Percentiles rank a stretch among this genome's conserved stretches.
Conservation (phyloP, 2,329 filamentous ascomycete species). For the Colletotrichum camelliae region DNA sequence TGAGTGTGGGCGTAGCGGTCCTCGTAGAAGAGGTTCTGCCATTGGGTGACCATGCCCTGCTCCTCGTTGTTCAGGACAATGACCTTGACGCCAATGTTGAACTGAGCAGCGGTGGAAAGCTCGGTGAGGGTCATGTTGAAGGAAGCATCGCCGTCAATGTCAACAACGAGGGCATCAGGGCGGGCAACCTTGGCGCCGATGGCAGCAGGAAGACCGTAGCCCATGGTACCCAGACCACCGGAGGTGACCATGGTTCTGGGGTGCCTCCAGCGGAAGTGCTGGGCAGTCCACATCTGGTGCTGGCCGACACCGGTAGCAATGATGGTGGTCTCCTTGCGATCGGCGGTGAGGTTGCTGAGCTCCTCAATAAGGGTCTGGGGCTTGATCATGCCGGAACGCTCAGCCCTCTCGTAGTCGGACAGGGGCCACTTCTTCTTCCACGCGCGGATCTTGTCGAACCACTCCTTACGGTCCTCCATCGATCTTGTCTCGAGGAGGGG, state of each 20-base stretch:
- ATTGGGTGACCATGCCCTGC: conserved; percentile 98
- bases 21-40: conserved; percentile 97
- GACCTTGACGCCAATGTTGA: conserved; percentile 95
- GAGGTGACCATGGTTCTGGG: conserved; percentile 96
- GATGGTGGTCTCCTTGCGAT: conserved; percentile 83
- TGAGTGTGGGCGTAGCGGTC: conserved; percentile 93
- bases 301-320: conserved; percentile 96
- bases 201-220: conserved; percentile 90
- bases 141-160: conserved; percentile 98
- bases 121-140: conserved; percentile 99
- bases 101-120: conserved; percentile 90
- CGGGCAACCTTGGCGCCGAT: conserved; percentile 91
- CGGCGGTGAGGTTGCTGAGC: conserved; percentile 81
- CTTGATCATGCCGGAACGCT: conserved; percentile 82
- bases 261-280: conserved; percentile 94
- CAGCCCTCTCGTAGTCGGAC: conserved; percentile 78
- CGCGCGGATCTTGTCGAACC: conserved; percentile 86
- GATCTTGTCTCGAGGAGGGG: conserved; percentile 70
- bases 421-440: conserved; percentile 96
- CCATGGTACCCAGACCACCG: conserved; percentile 89
- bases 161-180: conserved; percentile 83
- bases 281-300: conserved; percentile 98
- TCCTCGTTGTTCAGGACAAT: conserved; percentile 97
- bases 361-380: conserved; percentile 92
- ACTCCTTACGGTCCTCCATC: conserved; percentile 74